Evolutionary conservation across 164 flowering plant genomes (phyloP).

Genomic region (Vitis labrusca): DNA sequence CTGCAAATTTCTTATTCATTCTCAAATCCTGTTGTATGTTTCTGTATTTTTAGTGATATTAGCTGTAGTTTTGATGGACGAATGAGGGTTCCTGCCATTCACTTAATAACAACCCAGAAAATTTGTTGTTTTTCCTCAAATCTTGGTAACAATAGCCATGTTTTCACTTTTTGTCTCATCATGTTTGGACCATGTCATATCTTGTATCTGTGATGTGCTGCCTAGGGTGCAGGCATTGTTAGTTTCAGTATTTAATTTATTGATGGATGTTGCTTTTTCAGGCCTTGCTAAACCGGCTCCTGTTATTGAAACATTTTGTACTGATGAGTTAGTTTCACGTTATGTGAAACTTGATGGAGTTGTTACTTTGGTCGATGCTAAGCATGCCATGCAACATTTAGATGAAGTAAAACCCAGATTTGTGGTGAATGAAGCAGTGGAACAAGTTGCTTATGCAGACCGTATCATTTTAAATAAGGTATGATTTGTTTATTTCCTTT

Average conservation of each 20-base stretch:
- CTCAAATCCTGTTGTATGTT: no score
- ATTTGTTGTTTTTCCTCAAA: no score
- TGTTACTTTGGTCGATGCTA: slow-evolving; percentile 92
- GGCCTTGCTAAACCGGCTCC: slow-evolving; percentile 99
- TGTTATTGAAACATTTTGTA: slow-evolving; percentile 88
- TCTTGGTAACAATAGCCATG: no score
- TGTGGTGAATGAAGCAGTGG: slow-evolving; percentile 96
- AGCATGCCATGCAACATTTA: slow-evolving; percentile 84
- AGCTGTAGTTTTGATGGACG: no score
- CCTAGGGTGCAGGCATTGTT: background rate
- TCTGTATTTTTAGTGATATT: no score
- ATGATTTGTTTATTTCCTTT: background rate
- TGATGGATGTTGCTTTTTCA: slow-evolving; percentile 24
- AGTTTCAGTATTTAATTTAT: background rate
- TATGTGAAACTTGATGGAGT: slow-evolving; percentile 95
- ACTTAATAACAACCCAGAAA: no score
- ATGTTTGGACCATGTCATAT: background rate
- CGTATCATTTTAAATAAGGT: slow-evolving; percentile 95
- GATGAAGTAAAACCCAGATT: slow-evolving; percentile 95
- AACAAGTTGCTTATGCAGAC: slow-evolving; percentile 98
- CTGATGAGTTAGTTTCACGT: slow-evolving; percentile 77
- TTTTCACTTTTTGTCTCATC: background rate
- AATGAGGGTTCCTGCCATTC: no score
- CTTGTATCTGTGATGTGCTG: background rate
- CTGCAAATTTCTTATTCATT: no score